Evolutionary conservation across 495 filamentous ascomycete genomes (phyloP).

Genomic region (Terfezia claveryi): DNA sequence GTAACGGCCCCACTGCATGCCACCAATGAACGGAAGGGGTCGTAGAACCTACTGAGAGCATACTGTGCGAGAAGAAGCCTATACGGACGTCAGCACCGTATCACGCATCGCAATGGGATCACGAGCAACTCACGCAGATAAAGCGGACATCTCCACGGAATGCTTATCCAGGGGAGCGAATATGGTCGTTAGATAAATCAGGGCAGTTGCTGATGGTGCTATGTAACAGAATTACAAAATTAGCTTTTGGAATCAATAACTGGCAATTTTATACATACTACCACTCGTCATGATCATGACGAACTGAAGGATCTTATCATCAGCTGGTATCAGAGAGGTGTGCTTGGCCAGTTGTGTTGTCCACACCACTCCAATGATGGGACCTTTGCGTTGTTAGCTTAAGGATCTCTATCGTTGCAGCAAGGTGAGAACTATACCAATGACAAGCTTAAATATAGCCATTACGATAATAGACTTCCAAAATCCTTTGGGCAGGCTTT

Average conservation of each 20-base stretch:
- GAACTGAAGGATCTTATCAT: constrained; percentile 16
- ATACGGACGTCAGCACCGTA: neutral
- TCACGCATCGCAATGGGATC: neutral
- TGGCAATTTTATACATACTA: constrained; percentile 8
- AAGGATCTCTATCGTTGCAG: neutral
- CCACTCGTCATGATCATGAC: constrained; percentile 13
- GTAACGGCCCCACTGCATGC: neutral
- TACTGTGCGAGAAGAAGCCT: constrained; percentile 14
- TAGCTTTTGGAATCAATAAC: neutral
- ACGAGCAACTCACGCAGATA: constrained; percentile 13
- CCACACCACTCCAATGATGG: constrained; percentile 18
- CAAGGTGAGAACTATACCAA: constrained; percentile 6
- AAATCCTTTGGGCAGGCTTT: constrained; percentile 13
- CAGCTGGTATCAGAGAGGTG: constrained; percentile 7
- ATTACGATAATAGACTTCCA: constrained; percentile 14
- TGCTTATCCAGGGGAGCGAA: constrained; percentile 13
- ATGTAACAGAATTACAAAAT: neutral
- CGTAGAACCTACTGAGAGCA: constrained; percentile 9
- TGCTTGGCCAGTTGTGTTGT: constrained; percentile 6
- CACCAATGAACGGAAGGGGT: neutral
- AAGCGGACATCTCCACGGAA: constrained; percentile 16
- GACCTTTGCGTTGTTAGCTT: constrained; percentile 2
- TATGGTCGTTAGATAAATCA: constrained; percentile 18
- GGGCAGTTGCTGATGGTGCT: constrained; percentile 17
- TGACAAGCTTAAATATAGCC: constrained; percentile 15